A percentile compares a stretch with the other conserved stretches of the same genome.
phyloP scores from a whole-genome alignment of 2,329 filamentous ascomycete genomes.

The Aspergillus sp. region DNA sequence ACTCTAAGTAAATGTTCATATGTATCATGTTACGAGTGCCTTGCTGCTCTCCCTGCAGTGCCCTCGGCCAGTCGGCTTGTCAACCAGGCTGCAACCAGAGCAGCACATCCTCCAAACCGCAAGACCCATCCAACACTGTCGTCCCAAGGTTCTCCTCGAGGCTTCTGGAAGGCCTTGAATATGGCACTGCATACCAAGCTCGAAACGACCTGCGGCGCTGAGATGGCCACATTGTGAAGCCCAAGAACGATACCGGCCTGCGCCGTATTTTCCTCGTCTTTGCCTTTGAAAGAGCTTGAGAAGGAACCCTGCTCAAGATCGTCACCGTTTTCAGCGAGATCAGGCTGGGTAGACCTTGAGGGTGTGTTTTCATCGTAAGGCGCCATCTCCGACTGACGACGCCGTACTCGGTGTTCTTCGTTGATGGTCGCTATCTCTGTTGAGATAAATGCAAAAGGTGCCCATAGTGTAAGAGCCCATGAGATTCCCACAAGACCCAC shows the following conservation, averaged over 20 bases:
- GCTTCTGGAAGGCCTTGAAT: conserved; percentile 86
- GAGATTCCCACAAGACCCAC: conserved; percentile 84
- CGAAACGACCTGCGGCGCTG: conserved; percentile 87
- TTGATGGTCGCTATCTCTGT: conserved; percentile 87
- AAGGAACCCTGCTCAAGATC: conserved; percentile 35
- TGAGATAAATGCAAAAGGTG: conserved; percentile 92
- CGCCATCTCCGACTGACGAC: conserved; percentile 43
- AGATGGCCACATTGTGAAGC: conserved; percentile 94
- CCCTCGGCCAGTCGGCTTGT: conserved; percentile 71
- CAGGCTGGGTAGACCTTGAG: conserved; percentile 7
- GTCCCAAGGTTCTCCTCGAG: conserved; percentile 80
- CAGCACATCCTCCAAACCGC: conserved; percentile 79
- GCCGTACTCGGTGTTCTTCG: conserved; percentile 61
- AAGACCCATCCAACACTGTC: conserved; percentile 86
- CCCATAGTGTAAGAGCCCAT: conserved; percentile 93
- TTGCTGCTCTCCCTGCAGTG: conserved; percentile 1
- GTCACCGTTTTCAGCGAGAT: conserved; percentile 4
- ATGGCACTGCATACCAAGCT: conserved; percentile 83
- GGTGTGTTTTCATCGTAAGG: conserved; percentile 7
- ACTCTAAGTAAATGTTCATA: not conserved
- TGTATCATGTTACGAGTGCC: not conserved
- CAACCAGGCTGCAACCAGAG: conserved; percentile 75
- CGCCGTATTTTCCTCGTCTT: conserved; percentile 61
- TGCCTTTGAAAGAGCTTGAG: conserved; percentile 28
- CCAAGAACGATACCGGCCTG: conserved; percentile 90